Evolutionary conservation across 1,139 yeast species (phyloP).

Genomic region (Geotrichum aggregatum): DNA sequence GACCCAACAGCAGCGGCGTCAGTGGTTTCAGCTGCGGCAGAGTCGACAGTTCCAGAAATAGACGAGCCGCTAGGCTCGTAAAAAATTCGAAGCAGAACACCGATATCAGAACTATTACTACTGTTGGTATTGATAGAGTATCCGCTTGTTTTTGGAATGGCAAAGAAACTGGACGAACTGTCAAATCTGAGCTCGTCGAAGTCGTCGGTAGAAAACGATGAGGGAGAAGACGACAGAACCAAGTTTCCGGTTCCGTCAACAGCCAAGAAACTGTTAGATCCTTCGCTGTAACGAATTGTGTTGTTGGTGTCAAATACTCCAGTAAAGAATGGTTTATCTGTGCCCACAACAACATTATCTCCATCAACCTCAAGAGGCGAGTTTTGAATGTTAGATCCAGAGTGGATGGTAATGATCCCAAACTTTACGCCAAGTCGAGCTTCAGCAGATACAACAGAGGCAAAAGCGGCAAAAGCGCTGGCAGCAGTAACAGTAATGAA

Average conservation of each 20-base stretch:
- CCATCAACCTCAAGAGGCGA: neutral
- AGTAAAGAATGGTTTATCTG: neutral
- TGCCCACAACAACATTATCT: neutral
- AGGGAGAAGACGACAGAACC: neutral
- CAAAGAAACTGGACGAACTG: neutral
- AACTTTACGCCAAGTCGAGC: slow-evolving; percentile 3
- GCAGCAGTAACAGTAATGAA: neutral
- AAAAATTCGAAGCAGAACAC: neutral
- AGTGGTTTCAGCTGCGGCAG: neutral
- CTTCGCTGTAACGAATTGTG: slow-evolving; percentile 2
- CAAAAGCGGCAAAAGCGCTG: neutral
- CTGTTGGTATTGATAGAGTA: neutral
- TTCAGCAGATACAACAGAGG: neutral
- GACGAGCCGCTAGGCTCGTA: too few species aligned
- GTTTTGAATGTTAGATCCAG: slow-evolving; percentile 6
- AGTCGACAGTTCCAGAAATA: neutral
- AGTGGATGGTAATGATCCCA: slow-evolving; percentile 11
- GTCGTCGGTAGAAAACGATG: slow-evolving; percentile 4
- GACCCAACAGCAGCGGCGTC: neutral
- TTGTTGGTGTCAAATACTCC: slow-evolving; percentile 9
- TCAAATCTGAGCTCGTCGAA: neutral
- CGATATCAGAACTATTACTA: neutral
- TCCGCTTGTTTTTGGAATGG: slow-evolving; percentile 1
- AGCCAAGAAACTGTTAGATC: neutral
- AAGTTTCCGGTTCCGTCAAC: neutral